Evolutionary conservation across 1,139 yeast genomes (phyloP), one percentile per base, ranked within the genome.

Genomic region (Diutina catenulata): DNA sequence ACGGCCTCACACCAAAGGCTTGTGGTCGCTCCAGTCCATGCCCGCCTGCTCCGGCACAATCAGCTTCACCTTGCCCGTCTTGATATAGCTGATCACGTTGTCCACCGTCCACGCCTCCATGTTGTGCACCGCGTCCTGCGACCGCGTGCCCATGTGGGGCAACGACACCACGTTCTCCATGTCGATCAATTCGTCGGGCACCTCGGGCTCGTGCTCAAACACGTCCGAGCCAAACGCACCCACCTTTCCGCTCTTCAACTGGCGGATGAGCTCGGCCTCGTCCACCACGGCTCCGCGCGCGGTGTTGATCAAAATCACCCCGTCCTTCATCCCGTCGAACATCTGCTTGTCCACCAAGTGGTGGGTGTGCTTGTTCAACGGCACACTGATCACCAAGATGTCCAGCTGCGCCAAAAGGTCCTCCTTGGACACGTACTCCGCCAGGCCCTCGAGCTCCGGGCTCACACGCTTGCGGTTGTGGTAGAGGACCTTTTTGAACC

Each of bases 71-170:
- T 68, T 74, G 9, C 91, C 91, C 0, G 77, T 70, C 27, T 59
- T 50, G 38, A 76, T 51, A 42, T 55, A 69, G 26, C 53, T 50
- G 28, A 50, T 52, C 13, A 71, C 68, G 46, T 73, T 74, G 31
- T 64, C 64, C 37, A 74, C 59, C 11, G 68, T 73, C 52, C 72
- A 70, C 42, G 58, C 63, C 55, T 76, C 81, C 77, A 78, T 71
- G 49, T 69, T 69, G 41, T 56, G 52, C 38, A 71, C 61, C 2
- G 82, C 73, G 51, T 76, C 81, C 36, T 57, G 54, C 2, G 91
- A 67, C 53, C 74, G 77, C 1, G 95, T 83, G 23, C 94, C 95
- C 79, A 81, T 74, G 53, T 86, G 94, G 15, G 94, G 94, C 47
- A 80, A 62, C 32, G 80, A 68, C 10, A 79, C 65, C 13, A 77